Evolutionary conservation across 768 basidiomycete genomes (phyloP), one percentile per base, ranked within the genome.

Genomic region (Mycena haematopus): DNA sequence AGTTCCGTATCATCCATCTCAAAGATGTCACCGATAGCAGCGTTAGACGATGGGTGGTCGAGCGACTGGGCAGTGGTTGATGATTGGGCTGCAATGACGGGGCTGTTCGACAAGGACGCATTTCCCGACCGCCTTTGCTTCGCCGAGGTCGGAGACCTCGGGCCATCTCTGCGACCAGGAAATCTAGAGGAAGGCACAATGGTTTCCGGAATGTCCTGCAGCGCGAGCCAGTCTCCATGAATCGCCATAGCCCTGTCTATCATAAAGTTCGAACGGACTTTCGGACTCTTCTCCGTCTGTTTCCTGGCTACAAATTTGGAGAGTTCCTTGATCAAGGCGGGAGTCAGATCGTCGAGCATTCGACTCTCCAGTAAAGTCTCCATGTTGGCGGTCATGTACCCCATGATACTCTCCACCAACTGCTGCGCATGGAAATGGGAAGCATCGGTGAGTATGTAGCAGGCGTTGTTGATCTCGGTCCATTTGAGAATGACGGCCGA

Each of bases 291-390:
- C 42, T 80, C 78, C 4, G 76, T 74, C 72, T 99, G 97, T 46
- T 83, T 79, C 11, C 70, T 62, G 19, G 80, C 78, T 2, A 89
- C 79, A 63, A 85, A 89, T 2, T 74, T 70, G 3, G 89, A 79
- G 8, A 99, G 82, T 65, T 89, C 85, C 53, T 84, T 83, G 65
- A 96, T 75, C 22, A 93, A 82, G 35, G 82, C 80, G 19, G 79
- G 71, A 2, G 88, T 80, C 38, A 96, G 81, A 54, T 90, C 89
- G 60, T 95, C 92, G 24, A 99, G 83, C 69, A 96, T 83, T 19
- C 84, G 84, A 35, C 80, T 81, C 71, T 98, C 95, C 21, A 99
- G 83, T 52, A 97, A 82, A 0, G 88, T 86, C 74, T 99, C 97
- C 79, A 96, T 80, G 70, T 94, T 96, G 60, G 86, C 84, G 2